phyloP scores from a whole-genome alignment of 306 rosid genomes.

The Pterocarpus santalinus region DNA sequence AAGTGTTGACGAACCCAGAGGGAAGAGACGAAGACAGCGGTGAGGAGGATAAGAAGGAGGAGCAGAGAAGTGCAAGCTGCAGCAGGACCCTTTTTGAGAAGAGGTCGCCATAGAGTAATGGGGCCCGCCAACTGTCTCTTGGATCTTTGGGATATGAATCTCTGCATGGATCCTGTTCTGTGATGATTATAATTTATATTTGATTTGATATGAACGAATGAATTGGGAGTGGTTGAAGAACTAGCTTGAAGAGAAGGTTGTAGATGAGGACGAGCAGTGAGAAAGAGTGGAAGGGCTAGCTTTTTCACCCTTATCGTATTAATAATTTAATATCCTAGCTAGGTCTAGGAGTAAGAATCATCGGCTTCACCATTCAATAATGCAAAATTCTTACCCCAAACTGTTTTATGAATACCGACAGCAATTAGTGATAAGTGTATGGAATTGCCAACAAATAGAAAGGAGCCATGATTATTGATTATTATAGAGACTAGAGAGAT shows the following conservation, averaged over 20 bases:
- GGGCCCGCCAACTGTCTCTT: conserved; percentile 5
- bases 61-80: conserved; percentile 38
- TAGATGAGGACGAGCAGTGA: neutral
- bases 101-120: conserved; percentile 32
- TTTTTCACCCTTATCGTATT: neutral
- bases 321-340: neutral
- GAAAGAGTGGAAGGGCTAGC: neutral
- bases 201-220: neutral
- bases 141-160: conserved; percentile 32
- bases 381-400: neutral
- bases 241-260: neutral
- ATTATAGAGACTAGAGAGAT: neutral
- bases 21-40: conserved; percentile 34
- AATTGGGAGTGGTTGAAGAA: neutral
- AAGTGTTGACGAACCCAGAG: conserved; percentile 33
- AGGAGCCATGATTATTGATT: neutral
- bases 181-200: neutral
- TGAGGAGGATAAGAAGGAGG: conserved; percentile 50
- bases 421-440: neutral
- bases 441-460: neutral
- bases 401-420: neutral
- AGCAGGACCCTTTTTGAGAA: conserved; percentile 30
- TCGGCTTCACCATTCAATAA: neutral
- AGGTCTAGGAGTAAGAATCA: too few relatives aligned
- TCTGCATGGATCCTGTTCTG: conserved; percentile 31